Evolutionary conservation across 148 eudicot genomes (phyloP).

Genomic region (Selenicereus undatus): DNA sequence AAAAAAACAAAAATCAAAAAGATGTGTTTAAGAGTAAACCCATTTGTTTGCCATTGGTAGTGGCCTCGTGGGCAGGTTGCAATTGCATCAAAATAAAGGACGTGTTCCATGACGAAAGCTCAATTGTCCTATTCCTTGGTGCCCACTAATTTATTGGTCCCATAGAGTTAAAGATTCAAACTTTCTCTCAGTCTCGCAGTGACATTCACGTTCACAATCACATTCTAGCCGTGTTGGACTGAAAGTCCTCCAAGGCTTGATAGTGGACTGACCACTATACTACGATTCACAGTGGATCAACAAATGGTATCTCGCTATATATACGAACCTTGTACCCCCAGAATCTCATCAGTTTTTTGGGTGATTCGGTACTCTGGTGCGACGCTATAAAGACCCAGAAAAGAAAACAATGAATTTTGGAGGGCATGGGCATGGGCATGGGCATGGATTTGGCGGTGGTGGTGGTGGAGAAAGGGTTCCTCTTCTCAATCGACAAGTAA

Average conservation of each 20-base stretch:
- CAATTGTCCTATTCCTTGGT: neutral
- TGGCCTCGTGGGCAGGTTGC: no score
- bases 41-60: no score
- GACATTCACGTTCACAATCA: neutral
- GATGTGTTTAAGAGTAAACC: no score
- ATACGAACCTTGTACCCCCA: neutral
- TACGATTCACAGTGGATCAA: neutral
- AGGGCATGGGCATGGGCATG: slow-evolving; percentile 15
- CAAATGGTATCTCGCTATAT: neutral
- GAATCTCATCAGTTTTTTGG: neutral
- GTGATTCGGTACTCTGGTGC: neutral
- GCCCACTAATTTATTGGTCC: neutral
- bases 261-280: neutral
- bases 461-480: slow-evolving; percentile 55
- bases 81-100: neutral
- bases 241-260: neutral
- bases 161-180: neutral
- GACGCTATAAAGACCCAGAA: neutral
- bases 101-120: slow-evolving; percentile 9
- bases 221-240: neutral
- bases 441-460: slow-evolving; percentile 23
- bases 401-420: slow-evolving; percentile 30
- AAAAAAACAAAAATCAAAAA: no score
- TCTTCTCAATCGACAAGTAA: slow-evolving; percentile 43
- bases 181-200: neutral